A percentile compares a stretch with the other conserved stretches of the same genome.
Conservation (phyloP, 2,329 filamentous ascomycete genomes). For the Cytospora piceicola region DNA sequence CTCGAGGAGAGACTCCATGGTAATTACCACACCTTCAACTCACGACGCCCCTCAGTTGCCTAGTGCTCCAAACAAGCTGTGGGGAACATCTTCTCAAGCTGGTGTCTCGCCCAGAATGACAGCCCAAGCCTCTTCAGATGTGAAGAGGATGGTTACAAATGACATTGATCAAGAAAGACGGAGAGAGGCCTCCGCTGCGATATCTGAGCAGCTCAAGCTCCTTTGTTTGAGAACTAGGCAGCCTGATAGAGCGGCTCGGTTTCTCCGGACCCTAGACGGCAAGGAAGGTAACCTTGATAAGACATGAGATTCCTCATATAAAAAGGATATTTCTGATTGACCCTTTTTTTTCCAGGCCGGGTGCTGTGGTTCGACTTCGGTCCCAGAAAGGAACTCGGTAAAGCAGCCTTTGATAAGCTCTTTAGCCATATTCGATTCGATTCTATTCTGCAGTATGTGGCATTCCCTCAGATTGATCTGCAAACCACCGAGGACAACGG, state of each 20-base stretch:
- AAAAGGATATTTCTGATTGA: neutral
- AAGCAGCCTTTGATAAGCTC: neutral
- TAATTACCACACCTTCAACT: neutral
- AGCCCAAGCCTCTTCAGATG: neutral
- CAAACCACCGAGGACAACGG: neutral
- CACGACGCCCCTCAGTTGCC: neutral
- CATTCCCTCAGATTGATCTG: neutral
- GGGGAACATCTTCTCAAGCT: neutral
- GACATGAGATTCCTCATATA: neutral
- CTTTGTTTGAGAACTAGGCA: conserved; percentile 3
- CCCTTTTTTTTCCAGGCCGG: neutral
- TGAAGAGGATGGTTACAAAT: neutral
- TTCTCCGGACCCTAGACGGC: neutral
- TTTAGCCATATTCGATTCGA: neutral
- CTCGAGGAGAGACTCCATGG: neutral
- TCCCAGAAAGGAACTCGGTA: neutral
- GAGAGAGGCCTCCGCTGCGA: neutral
- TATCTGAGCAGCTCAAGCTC: conserved; percentile 8
- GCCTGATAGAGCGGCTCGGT: neutral
- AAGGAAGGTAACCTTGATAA: neutral
- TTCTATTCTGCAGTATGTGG: neutral
- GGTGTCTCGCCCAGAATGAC: neutral
- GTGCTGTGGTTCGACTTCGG: neutral
- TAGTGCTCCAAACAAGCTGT: neutral
- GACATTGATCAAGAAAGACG: neutral